Evolutionary conservation across 257 asterid genomes (phyloP).

Genomic region (Solanum stenotomum): DNA sequence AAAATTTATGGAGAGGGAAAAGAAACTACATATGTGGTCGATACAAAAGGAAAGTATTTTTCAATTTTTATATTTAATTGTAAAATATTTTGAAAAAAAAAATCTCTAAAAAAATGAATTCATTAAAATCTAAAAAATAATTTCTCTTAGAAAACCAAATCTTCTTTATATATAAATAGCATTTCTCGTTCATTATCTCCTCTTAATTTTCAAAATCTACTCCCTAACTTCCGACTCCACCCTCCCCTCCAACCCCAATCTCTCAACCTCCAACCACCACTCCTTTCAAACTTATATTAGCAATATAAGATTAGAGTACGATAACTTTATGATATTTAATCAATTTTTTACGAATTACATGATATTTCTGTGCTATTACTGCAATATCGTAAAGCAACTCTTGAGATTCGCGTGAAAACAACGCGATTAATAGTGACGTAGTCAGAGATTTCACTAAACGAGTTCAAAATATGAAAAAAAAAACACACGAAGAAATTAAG

Average conservation of each 20-base stretch:
- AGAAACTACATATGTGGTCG: background rate
- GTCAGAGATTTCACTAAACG: background rate
- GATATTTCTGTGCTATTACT: fast-evolving
- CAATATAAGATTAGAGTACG: background rate
- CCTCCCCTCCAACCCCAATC: background rate
- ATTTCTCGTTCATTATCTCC: background rate
- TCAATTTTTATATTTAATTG: background rate
- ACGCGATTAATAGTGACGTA: fast-evolving
- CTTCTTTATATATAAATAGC: background rate
- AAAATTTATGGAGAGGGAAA: background rate
- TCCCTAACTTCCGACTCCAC: background rate
- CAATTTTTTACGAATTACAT: background rate
- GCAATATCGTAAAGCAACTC: background rate
- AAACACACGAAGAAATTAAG: background rate
- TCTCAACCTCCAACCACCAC: background rate
- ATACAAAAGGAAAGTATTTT: background rate
- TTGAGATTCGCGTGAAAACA: background rate
- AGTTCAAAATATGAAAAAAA: background rate
- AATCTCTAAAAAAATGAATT: background rate
- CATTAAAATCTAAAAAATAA: background rate
- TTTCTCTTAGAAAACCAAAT: background rate
- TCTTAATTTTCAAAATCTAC: background rate
- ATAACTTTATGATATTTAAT: background rate
- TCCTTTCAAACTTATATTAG: background rate
- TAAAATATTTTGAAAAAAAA: background rate